Percentiles rank a stretch among this genome's conserved stretches.
These are phyloP conservation scores for Astragalus glycyphyllos DNA, from an alignment of 306 rosid species.

Conservation along the genomic window DNA sequence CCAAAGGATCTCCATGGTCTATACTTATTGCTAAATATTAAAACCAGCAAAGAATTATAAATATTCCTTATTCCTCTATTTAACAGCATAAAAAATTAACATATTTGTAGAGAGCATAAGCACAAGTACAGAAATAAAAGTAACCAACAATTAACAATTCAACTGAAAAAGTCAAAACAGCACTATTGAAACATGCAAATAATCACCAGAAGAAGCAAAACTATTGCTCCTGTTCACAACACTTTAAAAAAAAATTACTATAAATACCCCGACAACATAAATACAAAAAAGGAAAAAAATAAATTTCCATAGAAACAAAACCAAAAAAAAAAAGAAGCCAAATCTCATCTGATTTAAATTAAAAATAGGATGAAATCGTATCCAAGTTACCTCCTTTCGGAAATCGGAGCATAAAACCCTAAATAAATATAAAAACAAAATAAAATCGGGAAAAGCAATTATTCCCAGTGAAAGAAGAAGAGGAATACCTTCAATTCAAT, in stretches of 20 bases:
- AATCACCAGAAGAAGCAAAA: constrained; percentile 9
- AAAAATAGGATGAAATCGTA: constrained; percentile 11
- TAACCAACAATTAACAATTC: constrained; percentile 27
- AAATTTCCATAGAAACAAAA: not conserved
- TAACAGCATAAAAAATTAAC: not conserved
- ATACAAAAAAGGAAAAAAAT: not conserved
- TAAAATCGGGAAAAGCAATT: not conserved
- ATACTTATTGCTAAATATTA: not conserved
- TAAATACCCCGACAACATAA: not conserved
- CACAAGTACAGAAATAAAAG: not conserved
- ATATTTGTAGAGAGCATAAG: not conserved
- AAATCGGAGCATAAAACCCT: constrained; percentile 50
- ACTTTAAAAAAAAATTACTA: not conserved
- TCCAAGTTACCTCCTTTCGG: constrained; percentile 30
- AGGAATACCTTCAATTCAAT: too few relatives aligned
- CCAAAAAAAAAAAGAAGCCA: not conserved
- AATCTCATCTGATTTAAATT: not conserved
- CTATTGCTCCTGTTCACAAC: not conserved
- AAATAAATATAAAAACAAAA: constrained; percentile 5
- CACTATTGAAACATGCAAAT: constrained; percentile 15
- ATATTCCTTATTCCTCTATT: constrained; percentile 16
- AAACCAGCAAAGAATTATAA: not conserved
- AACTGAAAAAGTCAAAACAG: constrained; percentile 23
- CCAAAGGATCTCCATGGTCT: not conserved
- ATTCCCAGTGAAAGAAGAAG: constrained; percentile 39